Evolutionary conservation across 2,329 filamentous ascomycete species (phyloP), one percentile per base, ranked within the genome.

Genomic region (Colletotrichum cordylinicola): DNA sequence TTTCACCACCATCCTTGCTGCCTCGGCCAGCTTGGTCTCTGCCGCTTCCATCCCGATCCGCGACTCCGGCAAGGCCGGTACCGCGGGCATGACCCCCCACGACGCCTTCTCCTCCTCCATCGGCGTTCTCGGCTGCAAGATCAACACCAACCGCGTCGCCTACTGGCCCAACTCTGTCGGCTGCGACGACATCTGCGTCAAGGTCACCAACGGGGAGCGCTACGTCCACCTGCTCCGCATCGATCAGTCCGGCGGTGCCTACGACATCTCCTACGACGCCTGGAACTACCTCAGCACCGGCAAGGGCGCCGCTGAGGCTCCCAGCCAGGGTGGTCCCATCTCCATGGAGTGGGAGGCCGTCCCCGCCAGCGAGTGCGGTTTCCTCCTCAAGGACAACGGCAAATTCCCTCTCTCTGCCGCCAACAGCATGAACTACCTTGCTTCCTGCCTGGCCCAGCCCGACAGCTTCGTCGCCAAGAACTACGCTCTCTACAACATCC

Each of bases 201-300:
- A 88, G 82, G 84, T 92, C 76, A 86, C 84, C 72, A 84, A 89
- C 81, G 84, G 81, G 58, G 88, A 83, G 72, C 88, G 89, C 75
- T 85, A 83, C 52, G 82, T 93, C 72, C 87, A 91, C 79, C 89
- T 95, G 70, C 87, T 92, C 76, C 87, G 87, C 81, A 84, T 92
- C 77, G 91, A 92, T 84, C 82, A 85, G 67, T 92, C 90, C 1
- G 86, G 84, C 55, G 90, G 90, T 65, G 90, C 90, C 68, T 82
- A 90, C 81, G 91, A 92, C 82, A 88, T 92, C 84, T 88, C 85
- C 73, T 92, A 92, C 84, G 90, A 92, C 77, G 90, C 90, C 66
- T 92, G 90, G 89, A 91, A 91, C 85, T 89, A 89, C 79, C 89
- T 92, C 55, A 82, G 83, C 79, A 89, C 86, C 39, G 90, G 90